Percentiles rank a stretch among this genome's conserved stretches.
These are phyloP conservation scores for Didymella pomorum DNA, from an alignment of 2,329 filamentous ascomycete species.

Conservation along the genomic window DNA sequence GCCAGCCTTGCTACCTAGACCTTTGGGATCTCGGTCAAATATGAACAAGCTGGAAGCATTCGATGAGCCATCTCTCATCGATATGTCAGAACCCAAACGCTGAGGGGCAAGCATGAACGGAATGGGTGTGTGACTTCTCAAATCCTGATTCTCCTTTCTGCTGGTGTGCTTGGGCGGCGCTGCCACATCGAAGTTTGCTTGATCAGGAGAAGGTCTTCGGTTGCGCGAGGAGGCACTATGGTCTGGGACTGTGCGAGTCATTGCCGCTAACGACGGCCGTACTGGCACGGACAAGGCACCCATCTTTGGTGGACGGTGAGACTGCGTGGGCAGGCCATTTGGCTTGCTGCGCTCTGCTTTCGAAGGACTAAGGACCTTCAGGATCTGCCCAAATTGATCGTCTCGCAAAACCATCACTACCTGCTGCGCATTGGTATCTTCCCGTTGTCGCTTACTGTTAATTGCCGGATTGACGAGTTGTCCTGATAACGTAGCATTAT, in stretches of 20 bases:
- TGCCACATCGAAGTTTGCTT: conserved; percentile 1
- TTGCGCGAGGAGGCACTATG: conserved; percentile 24
- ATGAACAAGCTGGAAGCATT: conserved; percentile 26
- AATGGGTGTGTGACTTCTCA: conserved; percentile 28
- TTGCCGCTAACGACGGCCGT: conserved; percentile 34
- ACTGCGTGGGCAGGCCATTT: conserved; percentile 3
- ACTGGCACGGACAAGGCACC: conserved; percentile 22
- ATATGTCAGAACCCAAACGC: conserved; percentile 29
- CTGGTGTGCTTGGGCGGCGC: conserved; percentile 19
- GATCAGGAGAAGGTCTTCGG: conserved; percentile 20
- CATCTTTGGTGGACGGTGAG: conserved; percentile 29
- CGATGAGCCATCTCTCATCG: conserved; percentile 34
- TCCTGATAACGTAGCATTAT: background rate
- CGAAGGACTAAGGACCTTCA: conserved; percentile 37
- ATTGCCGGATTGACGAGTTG: background rate
- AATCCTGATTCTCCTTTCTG: conserved; percentile 31
- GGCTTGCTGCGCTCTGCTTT: conserved; percentile 67
- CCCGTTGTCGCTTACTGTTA: conserved; percentile 17
- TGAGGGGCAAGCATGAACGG: conserved; percentile 26
- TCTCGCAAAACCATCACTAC: conserved; percentile 37
- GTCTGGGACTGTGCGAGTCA: conserved; percentile 37
- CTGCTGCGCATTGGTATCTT: conserved; percentile 18
- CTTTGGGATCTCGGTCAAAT: conserved; percentile 13
- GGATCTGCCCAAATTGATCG: conserved; percentile 41
- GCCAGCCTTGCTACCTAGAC: conserved; percentile 23